Conservation (phyloP, 352 stramenopile genomes). For the Halophytophthora batemanensis region DNA sequence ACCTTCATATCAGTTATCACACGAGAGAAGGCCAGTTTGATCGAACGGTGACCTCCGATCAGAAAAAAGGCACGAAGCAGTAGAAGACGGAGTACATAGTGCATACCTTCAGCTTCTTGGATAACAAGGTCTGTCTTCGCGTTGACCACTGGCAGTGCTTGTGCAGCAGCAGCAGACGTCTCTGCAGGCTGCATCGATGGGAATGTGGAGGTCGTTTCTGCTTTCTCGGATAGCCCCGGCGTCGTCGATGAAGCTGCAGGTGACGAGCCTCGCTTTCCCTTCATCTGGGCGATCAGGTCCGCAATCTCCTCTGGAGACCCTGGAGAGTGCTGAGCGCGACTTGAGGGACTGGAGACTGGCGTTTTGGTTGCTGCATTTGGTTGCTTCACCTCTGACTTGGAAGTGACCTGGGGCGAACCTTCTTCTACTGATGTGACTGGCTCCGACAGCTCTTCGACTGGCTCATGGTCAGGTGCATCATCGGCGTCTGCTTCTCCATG, state of each 20-base stretch:
- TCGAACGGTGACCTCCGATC: not conserved
- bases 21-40: not conserved
- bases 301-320: slow-evolving; percentile 13
- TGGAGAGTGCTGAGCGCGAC: slow-evolving; percentile 4
- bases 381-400: not conserved
- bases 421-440: not conserved
- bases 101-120: too few relatives aligned
- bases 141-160: too few relatives aligned
- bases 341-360: not conserved
- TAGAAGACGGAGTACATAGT: too few relatives aligned
- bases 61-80: not conserved
- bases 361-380: not conserved
- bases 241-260: slow-evolving; percentile 4
- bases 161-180: too few relatives aligned
- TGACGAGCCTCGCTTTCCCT: slow-evolving; percentile 10
- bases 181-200: not conserved
- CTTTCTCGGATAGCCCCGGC: slow-evolving; percentile 1
- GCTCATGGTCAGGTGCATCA: not conserved
- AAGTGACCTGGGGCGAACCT: not conserved
- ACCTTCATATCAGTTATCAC: not conserved
- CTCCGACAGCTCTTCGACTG: slow-evolving; percentile 1
- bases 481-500: not conserved
- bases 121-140: too few relatives aligned
- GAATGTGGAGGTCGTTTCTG: not conserved
- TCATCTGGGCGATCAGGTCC: slow-evolving; percentile 26